A percentile compares a stretch with the other conserved stretches of the same genome.
These are phyloP conservation scores for Pythium brassicae DNA, from an alignment of 352 stramenopile genomes.

Conservation along the genomic window DNA sequence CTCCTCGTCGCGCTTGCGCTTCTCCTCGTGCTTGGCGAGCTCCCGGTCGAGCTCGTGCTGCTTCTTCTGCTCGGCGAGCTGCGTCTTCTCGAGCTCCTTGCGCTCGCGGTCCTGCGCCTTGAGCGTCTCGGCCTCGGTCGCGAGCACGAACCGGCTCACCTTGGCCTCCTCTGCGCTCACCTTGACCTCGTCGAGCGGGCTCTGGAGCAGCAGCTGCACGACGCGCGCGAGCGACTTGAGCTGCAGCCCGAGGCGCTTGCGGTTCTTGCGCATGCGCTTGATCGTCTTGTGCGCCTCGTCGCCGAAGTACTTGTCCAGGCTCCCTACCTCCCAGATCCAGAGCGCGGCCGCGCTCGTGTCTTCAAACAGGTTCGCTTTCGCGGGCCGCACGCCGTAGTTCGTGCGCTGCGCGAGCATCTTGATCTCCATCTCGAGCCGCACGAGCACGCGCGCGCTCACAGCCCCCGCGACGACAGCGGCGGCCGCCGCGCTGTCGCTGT, in stretches of 20 bases:
- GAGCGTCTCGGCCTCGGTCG: conserved; percentile 57
- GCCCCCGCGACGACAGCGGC: conserved; percentile 10
- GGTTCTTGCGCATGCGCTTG: conserved; percentile 76
- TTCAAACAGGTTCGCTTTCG: conserved; percentile 76
- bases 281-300: conserved; percentile 71
- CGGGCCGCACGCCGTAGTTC: conserved; percentile 56
- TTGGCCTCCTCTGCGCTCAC: conserved; percentile 80
- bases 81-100: conserved; percentile 60
- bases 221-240: conserved; percentile 66
- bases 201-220: conserved; percentile 61
- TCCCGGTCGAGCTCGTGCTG: conserved; percentile 47
- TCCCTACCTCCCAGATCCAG: conserved; percentile 84
- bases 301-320: conserved; percentile 62
- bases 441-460: conserved; percentile 14
- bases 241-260: conserved; percentile 66
- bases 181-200: conserved; percentile 69
- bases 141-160: conserved; percentile 66
- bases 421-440: conserved; percentile 81
- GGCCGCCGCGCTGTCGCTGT: conserved; percentile 3
- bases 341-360: conserved; percentile 69
- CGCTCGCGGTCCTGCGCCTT: conserved; percentile 46
- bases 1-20: conserved; percentile 52
- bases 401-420: conserved; percentile 83
- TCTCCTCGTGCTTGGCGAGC: conserved; percentile 57
- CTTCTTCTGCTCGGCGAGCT: conserved; percentile 55